These are phyloP conservation scores for Didymella segeticola DNA, from an alignment of 2,329 filamentous ascomycete species.

Conservation along the genomic window DNA sequence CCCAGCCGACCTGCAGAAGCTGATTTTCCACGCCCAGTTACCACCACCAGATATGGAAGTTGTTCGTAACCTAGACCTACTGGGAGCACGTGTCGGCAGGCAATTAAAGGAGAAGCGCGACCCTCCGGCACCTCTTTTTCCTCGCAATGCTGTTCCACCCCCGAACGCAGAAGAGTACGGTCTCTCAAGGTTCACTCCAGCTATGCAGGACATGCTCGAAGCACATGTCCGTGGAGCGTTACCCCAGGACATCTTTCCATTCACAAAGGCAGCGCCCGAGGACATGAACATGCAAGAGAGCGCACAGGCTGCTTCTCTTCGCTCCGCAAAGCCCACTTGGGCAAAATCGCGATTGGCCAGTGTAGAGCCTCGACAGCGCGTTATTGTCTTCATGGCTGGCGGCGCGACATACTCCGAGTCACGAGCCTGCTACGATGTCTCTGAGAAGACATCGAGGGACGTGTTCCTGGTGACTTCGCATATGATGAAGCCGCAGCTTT, in stretches of 20 bases:
- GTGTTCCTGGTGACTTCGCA: constrained; percentile 90
- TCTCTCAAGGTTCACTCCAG: constrained; percentile 86
- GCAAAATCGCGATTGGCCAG: constrained; percentile 78
- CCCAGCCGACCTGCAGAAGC: constrained; percentile 79
- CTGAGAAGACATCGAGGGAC: constrained; percentile 74
- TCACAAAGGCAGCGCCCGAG: constrained; percentile 64
- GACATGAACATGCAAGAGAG: constrained; percentile 63
- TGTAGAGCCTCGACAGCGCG: constrained; percentile 83
- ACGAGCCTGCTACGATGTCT: constrained; percentile 86
- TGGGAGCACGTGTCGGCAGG: constrained; percentile 76
- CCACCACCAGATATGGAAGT: constrained; percentile 75
- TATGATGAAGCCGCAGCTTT: constrained; percentile 87
- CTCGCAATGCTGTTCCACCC: constrained; percentile 63
- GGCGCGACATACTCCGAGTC: constrained; percentile 94
- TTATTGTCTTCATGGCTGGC: constrained; percentile 94
- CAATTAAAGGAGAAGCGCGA: constrained; percentile 80
- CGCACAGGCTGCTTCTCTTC: constrained; percentile 69
- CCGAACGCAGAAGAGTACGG: constrained; percentile 74
- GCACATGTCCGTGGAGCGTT: constrained; percentile 57
- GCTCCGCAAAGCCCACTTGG: constrained; percentile 94
- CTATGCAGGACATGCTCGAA: constrained; percentile 83
- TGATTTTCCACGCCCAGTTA: constrained; percentile 82
- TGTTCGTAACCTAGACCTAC: constrained; percentile 77
- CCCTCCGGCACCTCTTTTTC: constrained; percentile 72
- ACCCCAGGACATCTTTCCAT: constrained; percentile 55